Evolutionary conservation across 2,329 filamentous ascomycete genomes (phyloP).

Genomic region (Periglandula ipomoeae): DNA sequence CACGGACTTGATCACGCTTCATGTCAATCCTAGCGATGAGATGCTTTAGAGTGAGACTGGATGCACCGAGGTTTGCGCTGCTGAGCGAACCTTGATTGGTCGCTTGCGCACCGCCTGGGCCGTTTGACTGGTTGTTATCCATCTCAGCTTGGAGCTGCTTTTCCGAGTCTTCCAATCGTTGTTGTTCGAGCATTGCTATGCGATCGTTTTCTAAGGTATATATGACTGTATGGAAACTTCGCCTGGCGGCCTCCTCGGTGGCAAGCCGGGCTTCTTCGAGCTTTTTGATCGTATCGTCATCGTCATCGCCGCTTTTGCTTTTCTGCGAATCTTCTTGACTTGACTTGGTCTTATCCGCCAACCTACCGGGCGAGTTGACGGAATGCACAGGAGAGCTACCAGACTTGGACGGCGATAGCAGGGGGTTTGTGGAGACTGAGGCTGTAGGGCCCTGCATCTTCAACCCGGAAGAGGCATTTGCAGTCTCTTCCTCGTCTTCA

Average conservation of each 20-base stretch:
- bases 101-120: constrained; percentile 35
- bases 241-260: constrained; percentile 80
- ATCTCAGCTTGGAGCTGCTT: constrained; percentile 94
- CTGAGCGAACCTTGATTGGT: constrained; percentile 82
- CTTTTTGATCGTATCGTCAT: constrained; percentile 83
- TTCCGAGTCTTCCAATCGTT: constrained; percentile 92
- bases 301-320: constrained; percentile 50
- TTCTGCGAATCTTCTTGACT: constrained; percentile 40
- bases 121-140: constrained; percentile 50
- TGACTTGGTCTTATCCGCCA: constrained; percentile 40
- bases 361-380: constrained; percentile 51
- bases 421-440: constrained; percentile 44
- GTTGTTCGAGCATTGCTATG: constrained; percentile 94
- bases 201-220: constrained; percentile 93
- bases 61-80: constrained; percentile 89
- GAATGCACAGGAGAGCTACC: constrained; percentile 58
- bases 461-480: constrained; percentile 34
- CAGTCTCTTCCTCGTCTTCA: constrained; percentile 63
- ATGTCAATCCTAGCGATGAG: constrained; percentile 92
- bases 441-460: constrained; percentile 41
- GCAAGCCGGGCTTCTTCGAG: constrained; percentile 86
- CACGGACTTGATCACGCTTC: constrained; percentile 81
- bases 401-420: constrained; percentile 62
- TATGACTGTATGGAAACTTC: constrained; percentile 87
- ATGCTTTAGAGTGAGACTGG: constrained; percentile 92